These are phyloP conservation scores for Panus rudis DNA, from an alignment of 768 basidiomycete genomes.

Conservation along the genomic window DNA sequence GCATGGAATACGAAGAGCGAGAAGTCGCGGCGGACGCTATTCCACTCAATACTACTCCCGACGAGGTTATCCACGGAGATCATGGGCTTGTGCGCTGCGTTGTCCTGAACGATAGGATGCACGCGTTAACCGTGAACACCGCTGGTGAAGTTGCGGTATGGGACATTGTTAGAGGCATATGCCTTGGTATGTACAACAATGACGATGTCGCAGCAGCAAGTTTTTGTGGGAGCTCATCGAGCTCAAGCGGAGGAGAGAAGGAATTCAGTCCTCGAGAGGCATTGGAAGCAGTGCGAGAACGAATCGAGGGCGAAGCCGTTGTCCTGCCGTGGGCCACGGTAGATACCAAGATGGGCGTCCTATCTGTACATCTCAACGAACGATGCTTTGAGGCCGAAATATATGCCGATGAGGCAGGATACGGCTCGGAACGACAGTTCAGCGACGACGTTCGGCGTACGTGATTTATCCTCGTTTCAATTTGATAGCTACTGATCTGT, in stretches of 20 bases:
- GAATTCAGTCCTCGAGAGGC: constrained; percentile 73
- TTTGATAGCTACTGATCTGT: background rate
- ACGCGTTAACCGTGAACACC: constrained; percentile 88
- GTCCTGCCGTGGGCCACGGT: constrained; percentile 79
- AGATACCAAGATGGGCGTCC: constrained; percentile 84
- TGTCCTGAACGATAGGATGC: constrained; percentile 81
- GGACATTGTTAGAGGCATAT: constrained; percentile 78
- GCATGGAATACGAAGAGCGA: constrained; percentile 54
- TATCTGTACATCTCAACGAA: constrained; percentile 84
- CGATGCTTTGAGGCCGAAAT: constrained; percentile 91
- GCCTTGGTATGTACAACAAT: constrained; percentile 60
- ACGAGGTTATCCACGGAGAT: constrained; percentile 66
- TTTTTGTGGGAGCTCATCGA: constrained; percentile 38
- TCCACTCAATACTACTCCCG: constrained; percentile 47
- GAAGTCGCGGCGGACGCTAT: constrained; percentile 79
- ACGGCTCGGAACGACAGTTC: constrained; percentile 48
- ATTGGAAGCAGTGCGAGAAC: constrained; percentile 78
- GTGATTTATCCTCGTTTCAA: constrained; percentile 24
- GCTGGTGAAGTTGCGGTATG: constrained; percentile 84
- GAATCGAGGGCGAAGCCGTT: constrained; percentile 93
- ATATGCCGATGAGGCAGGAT: constrained; percentile 88
- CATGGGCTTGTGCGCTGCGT: constrained; percentile 78
- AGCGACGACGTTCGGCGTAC: constrained; percentile 77
- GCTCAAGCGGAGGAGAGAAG: constrained; percentile 27
- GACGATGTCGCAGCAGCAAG: constrained; percentile 62